Percentiles rank a stretch among this genome's conserved stretches.
phyloP scores from a whole-genome alignment of 805 yeast genomes.

The Ogataea pilisensis region DNA sequence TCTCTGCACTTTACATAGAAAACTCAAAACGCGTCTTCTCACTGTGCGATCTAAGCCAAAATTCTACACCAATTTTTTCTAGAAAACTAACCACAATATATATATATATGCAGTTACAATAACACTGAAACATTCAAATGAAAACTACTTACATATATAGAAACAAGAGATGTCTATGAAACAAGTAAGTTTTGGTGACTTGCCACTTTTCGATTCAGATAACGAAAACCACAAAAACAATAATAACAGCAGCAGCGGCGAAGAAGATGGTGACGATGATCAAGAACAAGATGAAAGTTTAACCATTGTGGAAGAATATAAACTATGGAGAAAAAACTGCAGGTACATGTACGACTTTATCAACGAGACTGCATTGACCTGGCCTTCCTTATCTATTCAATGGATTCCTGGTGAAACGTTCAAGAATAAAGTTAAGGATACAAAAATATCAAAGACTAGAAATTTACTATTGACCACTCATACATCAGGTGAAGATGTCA shows the following conservation, averaged over 20 bases:
- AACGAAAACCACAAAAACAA: conserved; percentile 11
- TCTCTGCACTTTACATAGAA: no score
- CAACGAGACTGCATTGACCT: conserved; percentile 70
- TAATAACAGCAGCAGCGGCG: conserved; percentile 3
- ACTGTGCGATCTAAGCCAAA: no score
- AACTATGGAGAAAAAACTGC: conserved; percentile 77
- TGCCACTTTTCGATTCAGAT: conserved; percentile 16
- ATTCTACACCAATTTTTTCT: no score
- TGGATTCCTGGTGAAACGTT: conserved; percentile 55
- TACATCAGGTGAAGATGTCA: conserved; percentile 63
- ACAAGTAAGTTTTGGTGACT: conserved; percentile 24
- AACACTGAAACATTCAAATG: no score
- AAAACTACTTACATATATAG: no score
- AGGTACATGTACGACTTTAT: conserved; percentile 81
- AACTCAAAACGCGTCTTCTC: no score
- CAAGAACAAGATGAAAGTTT: conserved; percentile 33
- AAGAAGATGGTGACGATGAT: conserved; percentile 4
- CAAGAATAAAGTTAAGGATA: conserved; percentile 22
- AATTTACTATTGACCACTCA: conserved; percentile 66
- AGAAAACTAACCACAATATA: no score
- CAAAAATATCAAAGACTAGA: conserved; percentile 33
- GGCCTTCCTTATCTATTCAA: conserved; percentile 80
- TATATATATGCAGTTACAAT: no score
- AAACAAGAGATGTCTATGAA: conserved; percentile 12
- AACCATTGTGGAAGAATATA: conserved; percentile 61